Conservation (phyloP, 2,329 filamentous ascomycete species). For the Diaporthe sp. region DNA sequence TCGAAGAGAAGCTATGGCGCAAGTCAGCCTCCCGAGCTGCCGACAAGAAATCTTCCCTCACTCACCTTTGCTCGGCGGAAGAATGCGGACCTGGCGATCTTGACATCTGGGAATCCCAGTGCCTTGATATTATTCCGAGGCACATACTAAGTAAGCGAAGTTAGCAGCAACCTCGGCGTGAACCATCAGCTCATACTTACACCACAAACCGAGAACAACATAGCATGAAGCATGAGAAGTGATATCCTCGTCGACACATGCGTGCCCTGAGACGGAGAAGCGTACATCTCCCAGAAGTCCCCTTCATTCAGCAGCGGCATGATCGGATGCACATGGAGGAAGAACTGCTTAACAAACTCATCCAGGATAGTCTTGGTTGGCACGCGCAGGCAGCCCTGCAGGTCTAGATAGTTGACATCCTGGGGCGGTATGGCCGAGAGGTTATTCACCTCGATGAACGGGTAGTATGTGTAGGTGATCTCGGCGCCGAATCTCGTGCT, state of each 20-base stretch:
- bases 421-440: conserved; percentile 55
- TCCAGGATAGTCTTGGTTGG: conserved; percentile 56
- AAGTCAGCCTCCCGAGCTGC: neutral
- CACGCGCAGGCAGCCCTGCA: conserved; percentile 60
- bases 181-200: conserved; percentile 42
- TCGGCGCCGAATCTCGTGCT: conserved; percentile 47
- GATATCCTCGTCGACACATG: conserved; percentile 49
- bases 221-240: conserved; percentile 59
- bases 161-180: conserved; percentile 1
- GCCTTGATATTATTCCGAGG: conserved; percentile 54
- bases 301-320: conserved; percentile 60
- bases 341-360: conserved; percentile 63
- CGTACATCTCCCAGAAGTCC: conserved; percentile 62
- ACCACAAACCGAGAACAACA: conserved; percentile 59
- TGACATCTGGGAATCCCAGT: conserved; percentile 57
- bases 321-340: conserved; percentile 60
- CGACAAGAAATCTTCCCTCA: neutral
- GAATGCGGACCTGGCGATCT: conserved; percentile 57
- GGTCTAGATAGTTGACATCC: conserved; percentile 60
- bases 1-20: conserved; percentile 54
- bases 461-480: conserved; percentile 58
- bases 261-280: conserved; percentile 42
- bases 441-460: conserved; percentile 56
- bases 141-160: conserved; percentile 49
- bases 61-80: conserved; percentile 58